Percentiles rank a stretch among this genome's conserved stretches.
These are phyloP conservation scores for Termitomyces sp. DNA, from an alignment of 768 basidiomycete species.

Conservation along the genomic window DNA sequence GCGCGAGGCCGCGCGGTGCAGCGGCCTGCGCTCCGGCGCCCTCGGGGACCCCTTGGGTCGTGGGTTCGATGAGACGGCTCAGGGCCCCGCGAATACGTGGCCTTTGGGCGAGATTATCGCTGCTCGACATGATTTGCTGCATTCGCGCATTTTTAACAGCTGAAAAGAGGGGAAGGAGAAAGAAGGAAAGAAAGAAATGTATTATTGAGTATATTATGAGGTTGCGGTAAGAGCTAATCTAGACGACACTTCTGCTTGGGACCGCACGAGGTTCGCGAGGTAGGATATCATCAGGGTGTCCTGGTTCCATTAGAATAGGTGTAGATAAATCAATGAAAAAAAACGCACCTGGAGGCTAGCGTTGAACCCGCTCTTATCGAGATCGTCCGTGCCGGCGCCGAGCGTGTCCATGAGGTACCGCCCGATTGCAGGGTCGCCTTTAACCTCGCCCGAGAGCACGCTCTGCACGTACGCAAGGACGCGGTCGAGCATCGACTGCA, in stretches of 20 bases:
- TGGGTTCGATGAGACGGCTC: constrained; percentile 33
- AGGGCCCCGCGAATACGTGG: constrained; percentile 88
- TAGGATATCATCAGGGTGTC: constrained; percentile 95
- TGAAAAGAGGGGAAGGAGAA: too few relatives aligned
- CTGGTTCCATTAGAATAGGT: too few relatives aligned
- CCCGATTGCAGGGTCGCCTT: constrained; percentile 82
- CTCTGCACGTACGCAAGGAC: constrained; percentile 80
- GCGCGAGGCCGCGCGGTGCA: constrained; percentile 39
- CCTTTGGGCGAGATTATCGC: constrained; percentile 92
- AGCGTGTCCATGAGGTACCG: constrained; percentile 88
- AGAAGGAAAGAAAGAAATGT: too few relatives aligned
- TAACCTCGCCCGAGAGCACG: constrained; percentile 70
- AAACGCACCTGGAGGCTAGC: constrained; percentile 61
- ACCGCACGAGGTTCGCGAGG: constrained; percentile 86
- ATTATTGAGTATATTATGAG: constrained; percentile 21
- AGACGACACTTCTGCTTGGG: constrained; percentile 89
- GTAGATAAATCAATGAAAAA: too few relatives aligned
- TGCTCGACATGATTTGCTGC: constrained; percentile 87
- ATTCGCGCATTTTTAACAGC: constrained; percentile 97
- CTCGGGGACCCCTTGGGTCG: constrained; percentile 15
- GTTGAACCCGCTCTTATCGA: constrained; percentile 72
- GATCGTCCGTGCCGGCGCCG: constrained; percentile 60
- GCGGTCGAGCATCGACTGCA: constrained; percentile 76
- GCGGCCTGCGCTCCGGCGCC: constrained; percentile 43
- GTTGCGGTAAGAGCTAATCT: constrained; percentile 72